Conservation (phyloP, 257 asterid species). For the Fraxinus pennsylvanica region DNA sequence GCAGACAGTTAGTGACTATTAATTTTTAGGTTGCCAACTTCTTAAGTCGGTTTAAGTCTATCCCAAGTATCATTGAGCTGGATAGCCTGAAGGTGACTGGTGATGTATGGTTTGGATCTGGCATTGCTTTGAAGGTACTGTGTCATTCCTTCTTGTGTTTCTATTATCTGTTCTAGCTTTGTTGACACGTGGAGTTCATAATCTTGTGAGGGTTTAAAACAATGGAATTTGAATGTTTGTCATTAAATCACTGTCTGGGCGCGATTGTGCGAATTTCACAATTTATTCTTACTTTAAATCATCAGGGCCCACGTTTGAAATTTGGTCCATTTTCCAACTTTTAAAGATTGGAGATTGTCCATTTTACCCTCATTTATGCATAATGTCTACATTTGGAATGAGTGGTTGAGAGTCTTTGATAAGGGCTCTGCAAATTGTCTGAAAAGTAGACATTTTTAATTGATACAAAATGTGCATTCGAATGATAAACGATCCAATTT, state of each 20-base stretch:
- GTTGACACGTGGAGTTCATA: neutral
- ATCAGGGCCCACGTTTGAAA: neutral
- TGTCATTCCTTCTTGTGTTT: neutral
- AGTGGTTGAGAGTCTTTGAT: too few species aligned
- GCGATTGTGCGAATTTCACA: too few species aligned
- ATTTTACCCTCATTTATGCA: too few species aligned
- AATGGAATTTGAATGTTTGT: neutral
- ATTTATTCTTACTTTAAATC: too few species aligned
- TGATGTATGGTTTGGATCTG: slow-evolving; percentile 88
- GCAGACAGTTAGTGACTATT: neutral
- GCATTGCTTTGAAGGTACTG: slow-evolving; percentile 71
- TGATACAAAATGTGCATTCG: too few species aligned
- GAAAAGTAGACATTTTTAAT: too few species aligned
- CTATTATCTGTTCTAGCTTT: neutral
- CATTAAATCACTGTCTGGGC: neutral
- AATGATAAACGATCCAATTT: too few species aligned
- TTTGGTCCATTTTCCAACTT: too few species aligned
- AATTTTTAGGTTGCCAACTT: slow-evolving; percentile 39
- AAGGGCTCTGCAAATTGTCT: too few species aligned
- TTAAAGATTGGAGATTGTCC: too few species aligned
- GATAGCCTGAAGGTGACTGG: slow-evolving; percentile 91
- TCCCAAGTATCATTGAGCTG: slow-evolving; percentile 89
- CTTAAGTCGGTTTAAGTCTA: slow-evolving; percentile 82
- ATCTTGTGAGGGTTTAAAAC: neutral
- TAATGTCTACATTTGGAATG: too few species aligned